These are phyloP conservation scores for Aspergillus aculeatus DNA, from an alignment of 2,329 filamentous ascomycete genomes.

Conservation along the genomic window DNA sequence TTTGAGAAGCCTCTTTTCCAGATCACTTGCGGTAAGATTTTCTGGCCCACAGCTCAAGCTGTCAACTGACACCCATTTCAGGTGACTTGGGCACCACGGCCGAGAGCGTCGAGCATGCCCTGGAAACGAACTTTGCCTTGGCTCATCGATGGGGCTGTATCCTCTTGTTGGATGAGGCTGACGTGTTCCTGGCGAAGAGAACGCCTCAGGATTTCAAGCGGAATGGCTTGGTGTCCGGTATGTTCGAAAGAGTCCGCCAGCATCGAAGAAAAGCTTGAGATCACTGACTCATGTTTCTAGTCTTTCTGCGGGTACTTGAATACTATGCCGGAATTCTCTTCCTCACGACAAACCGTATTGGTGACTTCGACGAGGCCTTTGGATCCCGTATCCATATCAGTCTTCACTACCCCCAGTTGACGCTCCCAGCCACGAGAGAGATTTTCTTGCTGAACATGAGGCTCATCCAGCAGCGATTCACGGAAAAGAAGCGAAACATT, in stretches of 20 bases:
- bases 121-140: conserved; percentile 29
- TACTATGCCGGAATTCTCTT: conserved; percentile 48
- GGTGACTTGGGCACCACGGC: conserved; percentile 49
- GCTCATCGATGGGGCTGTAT: conserved; percentile 36
- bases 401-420: conserved; percentile 38
- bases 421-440: not conserved
- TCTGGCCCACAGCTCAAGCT: not conserved
- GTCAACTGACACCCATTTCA: not conserved
- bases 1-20: conserved; percentile 1
- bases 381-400: conserved; percentile 48
- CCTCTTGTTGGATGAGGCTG: conserved; percentile 47
- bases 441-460: conserved; percentile 26
- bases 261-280: not conserved
- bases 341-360: conserved; percentile 54
- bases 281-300: conserved; percentile 22
- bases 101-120: conserved; percentile 24
- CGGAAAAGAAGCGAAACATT: not conserved
- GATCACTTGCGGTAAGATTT: not conserved
- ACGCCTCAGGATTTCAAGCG: conserved; percentile 35
- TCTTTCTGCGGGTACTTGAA: conserved; percentile 50
- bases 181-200: conserved; percentile 44
- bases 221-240: conserved; percentile 43
- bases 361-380: conserved; percentile 51
- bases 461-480: conserved; percentile 13
- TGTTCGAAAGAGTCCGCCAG: not conserved